Evolutionary conservation across 768 basidiomycete species (phyloP), one percentile per base, ranked within the genome.

Genomic region (Sistotremastrum suecicum): DNA sequence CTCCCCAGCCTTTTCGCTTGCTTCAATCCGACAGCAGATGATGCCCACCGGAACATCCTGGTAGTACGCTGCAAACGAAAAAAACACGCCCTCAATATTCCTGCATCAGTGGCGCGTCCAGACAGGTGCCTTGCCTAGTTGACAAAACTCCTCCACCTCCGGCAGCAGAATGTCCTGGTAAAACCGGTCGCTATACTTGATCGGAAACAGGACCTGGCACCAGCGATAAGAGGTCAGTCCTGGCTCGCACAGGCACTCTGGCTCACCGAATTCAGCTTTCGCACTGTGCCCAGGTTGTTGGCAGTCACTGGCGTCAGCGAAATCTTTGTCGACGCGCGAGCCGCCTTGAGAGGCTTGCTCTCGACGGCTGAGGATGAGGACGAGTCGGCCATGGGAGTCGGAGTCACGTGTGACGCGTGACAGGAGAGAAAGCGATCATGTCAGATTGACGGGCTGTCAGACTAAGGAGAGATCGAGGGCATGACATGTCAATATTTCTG

Each of bases 1-100:
- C 53, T 69, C 62, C 39, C 66, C 72, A 55, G 74, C 70, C 55
- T 76, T 75, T 20, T 44, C 34, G 43, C 44, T 48, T 44, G 67
- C 71, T 62, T 94, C 89, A 49, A 90, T 62, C 48, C 86, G 76
- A 65, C 84, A 88, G 61, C 85, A 89, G 56, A 91, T 74, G 4
- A 80, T 86, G 48, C 90, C 89, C 51, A 92, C 80, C 40, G 90
- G 87, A 47, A 94, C 70, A 65, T 94, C 89, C 66, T 90, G 91
- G 65, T 83, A 91, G 64, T 90, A 91, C 41, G 91, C 90, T 90
- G 54, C 39, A 37, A n/a, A 20, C 7, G 36, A 5, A 28, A 34
- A 31, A 33, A 31, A 12, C 29, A 43, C 30, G 8, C 7, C 32
- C 5, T 6, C 28, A 34, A 20, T 43, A 28, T 34, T 4, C 20